Percentiles rank a stretch among this genome's conserved stretches.
These are phyloP conservation scores for Aureobasidium musti DNA, from an alignment of 2,329 filamentous ascomycete species.

Conservation along the genomic window DNA sequence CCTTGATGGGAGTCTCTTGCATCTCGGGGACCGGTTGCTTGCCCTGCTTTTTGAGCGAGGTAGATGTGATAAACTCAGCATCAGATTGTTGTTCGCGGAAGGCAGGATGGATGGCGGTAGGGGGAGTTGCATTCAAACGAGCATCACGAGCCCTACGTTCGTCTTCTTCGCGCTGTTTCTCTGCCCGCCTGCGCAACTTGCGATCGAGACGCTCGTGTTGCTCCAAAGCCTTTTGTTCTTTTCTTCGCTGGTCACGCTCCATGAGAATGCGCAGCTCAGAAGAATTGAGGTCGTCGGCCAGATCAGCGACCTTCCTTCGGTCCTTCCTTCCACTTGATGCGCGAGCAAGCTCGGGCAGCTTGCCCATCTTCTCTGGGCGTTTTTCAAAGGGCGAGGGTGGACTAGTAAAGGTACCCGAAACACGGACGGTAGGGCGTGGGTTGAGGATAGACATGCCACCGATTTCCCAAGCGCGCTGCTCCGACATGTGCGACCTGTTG, in stretches of 20 bases:
- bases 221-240: slow-evolving; percentile 69
- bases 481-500: slow-evolving; percentile 71
- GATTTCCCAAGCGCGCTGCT: slow-evolving; percentile 75
- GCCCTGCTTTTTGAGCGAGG: slow-evolving; percentile 22
- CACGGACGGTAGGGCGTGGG: slow-evolving; percentile 77
- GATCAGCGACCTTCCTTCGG: slow-evolving; percentile 64
- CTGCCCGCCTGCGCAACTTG: slow-evolving; percentile 65
- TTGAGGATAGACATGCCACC: slow-evolving; percentile 78
- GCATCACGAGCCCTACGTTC: slow-evolving; percentile 56
- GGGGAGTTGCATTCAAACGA: slow-evolving; percentile 31
- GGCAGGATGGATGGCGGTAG: slow-evolving; percentile 42
- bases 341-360: slow-evolving; percentile 32
- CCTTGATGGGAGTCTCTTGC: slow-evolving; percentile 32
- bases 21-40: neutral
- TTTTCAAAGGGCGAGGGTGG: neutral
- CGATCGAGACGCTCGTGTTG: slow-evolving; percentile 68
- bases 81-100: slow-evolving; percentile 34
- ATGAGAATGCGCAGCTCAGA: slow-evolving; percentile 82
- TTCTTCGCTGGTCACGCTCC: slow-evolving; percentile 81
- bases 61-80: slow-evolving; percentile 10
- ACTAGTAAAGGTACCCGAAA: slow-evolving; percentile 38
- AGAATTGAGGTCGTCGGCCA: slow-evolving; percentile 85
- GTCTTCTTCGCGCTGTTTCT: slow-evolving; percentile 60
- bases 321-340: slow-evolving; percentile 45
- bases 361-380: slow-evolving; percentile 24